Conservation (phyloP, 1,139 yeast genomes). For the Keqinozyma sinolaborantium region DNA sequence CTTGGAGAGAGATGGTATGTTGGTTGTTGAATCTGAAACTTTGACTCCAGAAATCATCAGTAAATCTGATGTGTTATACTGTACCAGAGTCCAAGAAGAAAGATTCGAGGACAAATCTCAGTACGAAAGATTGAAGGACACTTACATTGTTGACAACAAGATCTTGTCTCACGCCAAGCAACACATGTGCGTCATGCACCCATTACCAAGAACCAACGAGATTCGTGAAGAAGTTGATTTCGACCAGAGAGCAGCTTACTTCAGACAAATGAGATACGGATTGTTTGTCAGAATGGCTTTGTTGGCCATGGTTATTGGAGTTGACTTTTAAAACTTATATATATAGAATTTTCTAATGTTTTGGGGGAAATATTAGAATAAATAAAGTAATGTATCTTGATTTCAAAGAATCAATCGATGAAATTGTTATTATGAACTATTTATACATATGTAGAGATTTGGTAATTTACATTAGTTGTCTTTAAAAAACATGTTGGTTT, state of each 20-base stretch:
- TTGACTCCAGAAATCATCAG: conserved; percentile 83
- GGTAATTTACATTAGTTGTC: conserved; percentile 9
- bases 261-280: conserved; percentile 99
- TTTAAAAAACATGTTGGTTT: conserved; percentile 26
- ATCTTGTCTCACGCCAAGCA: conserved; percentile 90
- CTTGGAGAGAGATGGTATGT: conserved; percentile 63
- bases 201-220: conserved; percentile 95
- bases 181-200: conserved; percentile 99
- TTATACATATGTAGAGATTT: conserved; percentile 1
- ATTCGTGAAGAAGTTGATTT: conserved; percentile 98
- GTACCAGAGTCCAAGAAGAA: conserved; percentile 98
- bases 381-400: not conserved
- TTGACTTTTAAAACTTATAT: conserved; percentile 40
- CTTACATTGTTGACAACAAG: conserved; percentile 89
- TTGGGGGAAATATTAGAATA: conserved; percentile 9
- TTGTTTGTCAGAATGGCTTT: conserved; percentile 98
- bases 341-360: conserved; percentile 2
- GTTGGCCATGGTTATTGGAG: conserved; percentile 96
- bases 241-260: conserved; percentile 98
- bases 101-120: conserved; percentile 75
- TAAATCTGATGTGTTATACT: conserved; percentile 90
- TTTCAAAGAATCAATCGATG: too few relatives aligned
- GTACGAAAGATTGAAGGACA: conserved; percentile 86
- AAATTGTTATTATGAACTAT: too few relatives aligned
- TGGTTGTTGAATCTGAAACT: conserved; percentile 67